These are phyloP conservation scores for Diaporthe sp. DNA, from an alignment of 2,329 filamentous ascomycete genomes.

Conservation along the genomic window DNA sequence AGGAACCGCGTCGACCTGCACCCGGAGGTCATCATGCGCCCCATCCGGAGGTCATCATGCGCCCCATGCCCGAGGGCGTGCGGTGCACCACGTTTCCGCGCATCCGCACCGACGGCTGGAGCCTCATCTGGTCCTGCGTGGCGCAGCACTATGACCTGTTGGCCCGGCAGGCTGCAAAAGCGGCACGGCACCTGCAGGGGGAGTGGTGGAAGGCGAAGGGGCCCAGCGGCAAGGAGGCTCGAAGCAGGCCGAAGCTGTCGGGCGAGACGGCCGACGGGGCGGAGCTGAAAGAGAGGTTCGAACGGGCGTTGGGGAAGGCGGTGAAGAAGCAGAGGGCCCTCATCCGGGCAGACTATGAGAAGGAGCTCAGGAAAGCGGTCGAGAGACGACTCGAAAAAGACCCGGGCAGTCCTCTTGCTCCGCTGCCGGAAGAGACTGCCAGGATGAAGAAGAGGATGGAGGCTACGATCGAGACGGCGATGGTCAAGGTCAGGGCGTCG, in stretches of 20 bases:
- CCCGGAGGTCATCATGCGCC: not conserved
- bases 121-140: not conserved
- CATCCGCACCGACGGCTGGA: too few relatives aligned
- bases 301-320: too few relatives aligned
- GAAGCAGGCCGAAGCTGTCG: too few relatives aligned
- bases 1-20: not conserved
- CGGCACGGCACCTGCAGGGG: too few relatives aligned
- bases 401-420: not conserved
- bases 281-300: too few relatives aligned
- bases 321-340: fast-evolving
- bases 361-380: not conserved
- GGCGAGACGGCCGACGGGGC: too few relatives aligned
- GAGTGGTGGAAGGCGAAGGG: too few relatives aligned
- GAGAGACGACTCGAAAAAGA: not conserved
- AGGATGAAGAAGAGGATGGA: not conserved
- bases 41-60: not conserved
- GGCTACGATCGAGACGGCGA: not conserved
- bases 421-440: not conserved
- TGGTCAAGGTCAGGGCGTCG: not conserved
- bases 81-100: not conserved
- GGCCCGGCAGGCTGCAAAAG: too few relatives aligned
- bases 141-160: not conserved
- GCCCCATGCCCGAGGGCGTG: not conserved
- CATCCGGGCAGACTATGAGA: not conserved
- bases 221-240: not conserved